Evolutionary conservation across 2,329 filamentous ascomycete species (phyloP).

Genomic region (Pseudogymnoascus sp.): DNA sequence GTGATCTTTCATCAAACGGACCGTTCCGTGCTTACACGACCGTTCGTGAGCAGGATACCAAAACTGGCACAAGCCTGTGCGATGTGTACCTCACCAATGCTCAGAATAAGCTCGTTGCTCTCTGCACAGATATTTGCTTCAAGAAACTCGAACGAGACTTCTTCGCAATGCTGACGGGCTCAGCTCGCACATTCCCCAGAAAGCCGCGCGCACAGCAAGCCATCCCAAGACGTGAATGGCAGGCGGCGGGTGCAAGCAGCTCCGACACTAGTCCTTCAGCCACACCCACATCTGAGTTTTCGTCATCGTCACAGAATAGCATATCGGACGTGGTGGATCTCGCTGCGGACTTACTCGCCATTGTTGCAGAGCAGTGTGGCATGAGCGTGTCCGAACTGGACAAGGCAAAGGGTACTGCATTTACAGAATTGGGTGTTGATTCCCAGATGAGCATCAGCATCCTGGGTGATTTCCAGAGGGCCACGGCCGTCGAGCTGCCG

Average conservation of each 20-base stretch:
- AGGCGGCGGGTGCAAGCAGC: background rate
- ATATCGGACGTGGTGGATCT: background rate
- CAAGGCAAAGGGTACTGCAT: slow-evolving; percentile 32
- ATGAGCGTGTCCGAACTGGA: background rate
- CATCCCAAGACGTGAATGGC: background rate
- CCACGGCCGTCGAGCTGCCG: background rate
- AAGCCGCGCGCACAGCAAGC: background rate
- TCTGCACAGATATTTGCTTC: background rate
- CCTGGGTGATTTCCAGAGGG: background rate
- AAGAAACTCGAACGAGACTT: background rate
- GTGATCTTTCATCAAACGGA: background rate
- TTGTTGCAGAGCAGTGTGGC: background rate
- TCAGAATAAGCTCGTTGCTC: background rate
- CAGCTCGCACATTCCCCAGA: background rate
- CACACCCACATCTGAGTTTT: background rate
- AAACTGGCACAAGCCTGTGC: background rate
- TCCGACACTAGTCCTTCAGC: background rate
- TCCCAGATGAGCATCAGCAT: slow-evolving; percentile 40
- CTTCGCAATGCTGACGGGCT: background rate
- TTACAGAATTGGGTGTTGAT: slow-evolving; percentile 51
- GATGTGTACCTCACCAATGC: background rate
- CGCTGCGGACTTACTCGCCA: background rate
- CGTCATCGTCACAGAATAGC: background rate
- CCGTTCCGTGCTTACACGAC: background rate
- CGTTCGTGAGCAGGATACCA: background rate